Conservation (phyloP, 805 yeast genomes). For the Yamadazyma scolyti region DNA sequence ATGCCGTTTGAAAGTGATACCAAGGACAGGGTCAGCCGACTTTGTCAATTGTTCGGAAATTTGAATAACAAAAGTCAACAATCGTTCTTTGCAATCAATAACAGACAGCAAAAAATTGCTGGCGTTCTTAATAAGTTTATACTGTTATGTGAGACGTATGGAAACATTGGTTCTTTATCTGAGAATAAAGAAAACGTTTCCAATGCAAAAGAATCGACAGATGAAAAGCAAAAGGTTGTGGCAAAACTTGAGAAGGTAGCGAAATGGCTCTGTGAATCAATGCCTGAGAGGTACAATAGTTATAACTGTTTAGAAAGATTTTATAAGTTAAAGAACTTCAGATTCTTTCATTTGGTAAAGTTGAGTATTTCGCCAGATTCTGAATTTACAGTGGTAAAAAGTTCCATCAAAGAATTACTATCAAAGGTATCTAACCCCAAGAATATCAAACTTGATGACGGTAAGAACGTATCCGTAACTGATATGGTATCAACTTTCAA, state of each 20-base stretch:
- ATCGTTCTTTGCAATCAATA: constrained; percentile 66
- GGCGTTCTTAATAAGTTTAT: constrained; percentile 48
- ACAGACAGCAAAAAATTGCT: constrained; percentile 62
- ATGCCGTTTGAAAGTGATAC: constrained; percentile 52
- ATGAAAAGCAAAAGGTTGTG: constrained; percentile 4
- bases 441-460: constrained; percentile 34
- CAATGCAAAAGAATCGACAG: constrained; percentile 13
- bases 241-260: constrained; percentile 51
- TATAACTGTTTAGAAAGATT: constrained; percentile 51
- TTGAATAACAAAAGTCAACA: constrained; percentile 57
- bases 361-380: constrained; percentile 53
- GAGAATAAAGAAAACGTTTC: constrained; percentile 18
- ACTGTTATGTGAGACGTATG: constrained; percentile 44
- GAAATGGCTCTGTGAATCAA: constrained; percentile 55
- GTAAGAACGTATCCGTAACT: constrained; percentile 34
- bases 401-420: constrained; percentile 61
- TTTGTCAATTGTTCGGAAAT: constrained; percentile 44
- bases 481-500: constrained; percentile 54
- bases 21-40: constrained; percentile 47
- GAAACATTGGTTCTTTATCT: constrained; percentile 9
- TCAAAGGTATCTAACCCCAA: constrained; percentile 53
- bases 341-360: constrained; percentile 55
- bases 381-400: constrained; percentile 56
- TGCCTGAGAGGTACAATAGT: constrained; percentile 52
- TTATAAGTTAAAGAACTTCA: constrained; percentile 51